Evolutionary conservation across 2,329 filamentous ascomycete species (phyloP).

Genomic region (Alternaria atra): DNA sequence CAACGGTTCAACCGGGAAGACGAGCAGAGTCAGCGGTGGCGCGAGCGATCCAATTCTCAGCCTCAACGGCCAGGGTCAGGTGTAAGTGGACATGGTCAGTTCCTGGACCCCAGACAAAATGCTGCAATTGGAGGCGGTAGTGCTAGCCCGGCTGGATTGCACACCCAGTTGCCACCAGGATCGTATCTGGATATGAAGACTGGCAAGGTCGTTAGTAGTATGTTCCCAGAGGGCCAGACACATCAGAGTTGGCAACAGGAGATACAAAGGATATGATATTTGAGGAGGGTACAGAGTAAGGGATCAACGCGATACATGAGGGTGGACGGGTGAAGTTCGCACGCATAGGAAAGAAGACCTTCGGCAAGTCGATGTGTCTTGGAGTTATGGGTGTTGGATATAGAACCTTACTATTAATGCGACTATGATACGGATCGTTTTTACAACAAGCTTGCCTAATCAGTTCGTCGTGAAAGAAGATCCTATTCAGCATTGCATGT

Average conservation of each 20-base stretch:
- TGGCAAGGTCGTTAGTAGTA: slow-evolving; percentile 22
- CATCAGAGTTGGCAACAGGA: slow-evolving; percentile 11
- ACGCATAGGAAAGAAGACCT: not conserved
- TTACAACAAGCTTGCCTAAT: too few relatives aligned
- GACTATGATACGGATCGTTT: too few relatives aligned
- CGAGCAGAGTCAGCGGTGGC: slow-evolving; percentile 1
- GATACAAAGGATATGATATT: slow-evolving; percentile 14
- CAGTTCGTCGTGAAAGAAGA: too few relatives aligned
- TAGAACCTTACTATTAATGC: not conserved
- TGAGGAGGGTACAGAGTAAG: not conserved
- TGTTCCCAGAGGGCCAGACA: slow-evolving; percentile 24
- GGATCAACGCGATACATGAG: not conserved
- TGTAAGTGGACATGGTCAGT: slow-evolving; percentile 3
- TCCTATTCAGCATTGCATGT: too few relatives aligned
- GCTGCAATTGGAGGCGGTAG: slow-evolving; percentile 3
- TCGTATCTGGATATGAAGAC: slow-evolving; percentile 26
- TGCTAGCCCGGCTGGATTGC: not conserved
- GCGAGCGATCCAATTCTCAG: slow-evolving; percentile 12
- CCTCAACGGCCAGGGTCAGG: slow-evolving; percentile 6
- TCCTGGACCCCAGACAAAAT: slow-evolving; percentile 6
- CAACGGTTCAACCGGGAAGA: not conserved
- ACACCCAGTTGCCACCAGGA: slow-evolving; percentile 21
- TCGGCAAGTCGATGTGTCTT: not conserved
- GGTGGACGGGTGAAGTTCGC: not conserved
- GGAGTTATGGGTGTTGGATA: not conserved